Conservation (phyloP, 257 asterid genomes). For the Solanum sejunctum region DNA sequence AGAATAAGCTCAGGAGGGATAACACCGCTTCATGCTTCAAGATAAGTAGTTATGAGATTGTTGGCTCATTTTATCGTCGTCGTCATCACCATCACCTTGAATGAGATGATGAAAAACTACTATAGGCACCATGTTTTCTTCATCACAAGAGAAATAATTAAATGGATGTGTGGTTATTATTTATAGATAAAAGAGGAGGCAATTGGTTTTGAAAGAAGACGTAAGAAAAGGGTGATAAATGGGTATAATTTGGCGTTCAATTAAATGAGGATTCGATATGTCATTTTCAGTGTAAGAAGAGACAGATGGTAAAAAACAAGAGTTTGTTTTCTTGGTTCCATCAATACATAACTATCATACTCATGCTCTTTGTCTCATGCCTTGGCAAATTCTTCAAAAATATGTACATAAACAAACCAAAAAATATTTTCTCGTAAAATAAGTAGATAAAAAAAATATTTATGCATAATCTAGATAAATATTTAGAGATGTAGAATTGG, state of each 20-base stretch:
- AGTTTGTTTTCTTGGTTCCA: background rate
- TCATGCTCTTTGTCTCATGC: background rate
- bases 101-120: background rate
- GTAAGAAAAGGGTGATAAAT: background rate
- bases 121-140: background rate
- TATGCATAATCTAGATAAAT: background rate
- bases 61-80: background rate
- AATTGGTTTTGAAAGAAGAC: background rate
- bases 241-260: slow-evolving; percentile 1
- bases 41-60: background rate
- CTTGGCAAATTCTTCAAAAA: background rate
- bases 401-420: background rate
- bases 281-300: background rate
- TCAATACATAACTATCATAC: background rate
- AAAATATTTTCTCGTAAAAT: no score
- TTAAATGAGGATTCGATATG: background rate
- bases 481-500: background rate
- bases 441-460: no score
- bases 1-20: background rate
- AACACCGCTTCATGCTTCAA: background rate
- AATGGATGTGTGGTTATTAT: background rate
- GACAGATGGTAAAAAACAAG: background rate
- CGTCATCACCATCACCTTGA: background rate
- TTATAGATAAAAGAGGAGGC: background rate
- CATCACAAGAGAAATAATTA: background rate